Base-by-base conservation (phyloP, 78 protist species). In the Pirum gemmata region DNA sequence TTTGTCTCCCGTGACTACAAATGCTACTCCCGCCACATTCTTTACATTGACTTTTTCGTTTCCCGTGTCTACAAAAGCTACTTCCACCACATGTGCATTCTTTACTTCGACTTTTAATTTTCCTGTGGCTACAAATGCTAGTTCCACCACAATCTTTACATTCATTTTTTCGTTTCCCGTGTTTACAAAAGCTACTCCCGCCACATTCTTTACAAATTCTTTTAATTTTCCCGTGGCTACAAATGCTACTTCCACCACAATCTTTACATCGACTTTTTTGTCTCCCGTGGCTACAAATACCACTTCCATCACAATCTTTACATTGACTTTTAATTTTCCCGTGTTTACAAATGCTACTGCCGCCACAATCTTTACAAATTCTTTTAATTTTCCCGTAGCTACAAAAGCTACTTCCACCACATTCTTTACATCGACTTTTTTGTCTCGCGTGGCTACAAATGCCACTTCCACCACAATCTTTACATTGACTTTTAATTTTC, bases 31-130 rank as follows among this genome's bases (percentile, higher is more conserved):
- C 74, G 37, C 27, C 27, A 76, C 79, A 76, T 18, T 13, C 13
- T 13, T 37, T 76, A 37, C 79, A 76, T 21, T 76, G 38, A 36
- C 29, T 18, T 37, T 76, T 76, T 76, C 13, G 79, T 37, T 76
- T 76, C 2, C 13, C 13, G 13, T 76, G 79, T 76, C 13, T 13
- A 13, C 79, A 76, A 18, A 76, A 18, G 13, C 34, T 21, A 37
- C 61, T 37, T 13, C 79, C 79, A 36, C 79, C 79, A 76, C 79
- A 76, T n/a, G n/a, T n/a, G 74, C 74, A 67, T 27, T 67, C 74
- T 27, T 27, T 27, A 27, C 74, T 29, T 27, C 27, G 74, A 27
- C 74, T 27, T 27, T 27, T 27, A 27, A 67, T 27, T 27, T 67
- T 67, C 35, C 74, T 27, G 74, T 67, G 74, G 37, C 27, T 27